Base-by-base conservation (phyloP, 768 basidiomycete species). In the Roridomyces roridus region DNA sequence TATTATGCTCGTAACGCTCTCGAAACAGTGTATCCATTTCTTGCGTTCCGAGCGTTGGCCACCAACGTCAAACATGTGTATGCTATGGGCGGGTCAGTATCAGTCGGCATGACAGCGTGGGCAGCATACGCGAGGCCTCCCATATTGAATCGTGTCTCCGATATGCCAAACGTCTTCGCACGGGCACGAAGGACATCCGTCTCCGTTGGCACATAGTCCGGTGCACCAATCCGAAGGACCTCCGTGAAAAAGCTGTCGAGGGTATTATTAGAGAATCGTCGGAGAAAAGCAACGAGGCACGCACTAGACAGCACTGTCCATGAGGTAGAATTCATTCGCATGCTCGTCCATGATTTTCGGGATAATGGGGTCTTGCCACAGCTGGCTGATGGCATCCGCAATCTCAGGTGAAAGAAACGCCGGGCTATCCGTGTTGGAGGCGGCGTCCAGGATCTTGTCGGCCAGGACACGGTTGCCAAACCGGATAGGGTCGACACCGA, bases 231-330 rank as follows among this genome's bases (percentile, higher is more conserved):
- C 41, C 94, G 85, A n/a, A 85, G 74, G 10, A 94, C 88, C 49
- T 94, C 85, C 11, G 80, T 79, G 73, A 97, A 96, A 75, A 98
- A 98, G 72, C 92, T 94, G 57, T 10, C 18, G 37, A 11, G 9
- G 15, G 36, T 23, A 35, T 36, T 18, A 57, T 62, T 21, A 46
- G 20, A 21, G 44, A 26, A 0, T 31, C 21, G 10, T 46, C 3
- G 45, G 18, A 40, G 17, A 26, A 8, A 28, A 25, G 24, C 28
- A 47, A n/a, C 24, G 6, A 25, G 21, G 29, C 29, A 37, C 90
- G 68, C 64, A 93, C 92, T 96, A 96, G 40, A 80, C 79, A 0
- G 96, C 96, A n/a, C 86, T 91, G 68, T 97, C 96, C 93, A 96
- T 96, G 14, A 97, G 77, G 68, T 96, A 96, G 66, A 96, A 96